Evolutionary conservation across 108 stramenopile species (phyloP).

Genomic region (Seminavis robusta): DNA sequence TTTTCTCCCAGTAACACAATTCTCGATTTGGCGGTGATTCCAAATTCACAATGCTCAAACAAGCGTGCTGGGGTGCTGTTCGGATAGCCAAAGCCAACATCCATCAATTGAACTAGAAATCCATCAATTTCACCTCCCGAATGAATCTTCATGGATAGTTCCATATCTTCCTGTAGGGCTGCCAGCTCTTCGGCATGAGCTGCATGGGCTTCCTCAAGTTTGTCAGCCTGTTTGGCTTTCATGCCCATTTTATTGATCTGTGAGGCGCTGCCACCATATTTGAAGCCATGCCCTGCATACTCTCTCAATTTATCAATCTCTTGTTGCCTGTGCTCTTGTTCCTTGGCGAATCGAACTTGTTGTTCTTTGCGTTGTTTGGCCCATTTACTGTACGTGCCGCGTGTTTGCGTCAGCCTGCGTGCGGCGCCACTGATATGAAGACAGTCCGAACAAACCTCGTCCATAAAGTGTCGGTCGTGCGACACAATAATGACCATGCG

Average conservation of each 20-base stretch:
- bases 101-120: conserved; percentile 62
- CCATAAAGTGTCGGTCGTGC: conserved; percentile 90
- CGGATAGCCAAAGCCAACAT: conserved; percentile 72
- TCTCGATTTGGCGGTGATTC: conserved; percentile 21
- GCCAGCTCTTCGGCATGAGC: conserved; percentile 24
- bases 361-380: conserved; percentile 11
- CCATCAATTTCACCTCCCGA: conserved; percentile 45
- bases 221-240: conserved; percentile 47
- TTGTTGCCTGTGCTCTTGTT: conserved; percentile 10
- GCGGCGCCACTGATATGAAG: conserved; percentile 72
- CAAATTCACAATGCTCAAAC: conserved; percentile 28
- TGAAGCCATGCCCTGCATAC: conserved; percentile 45
- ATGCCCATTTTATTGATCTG: conserved; percentile 46
- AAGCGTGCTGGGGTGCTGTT: conserved; percentile 14
- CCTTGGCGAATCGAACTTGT: conserved; percentile 18
- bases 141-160: conserved; percentile 43
- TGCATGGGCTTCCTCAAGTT: conserved; percentile 20
- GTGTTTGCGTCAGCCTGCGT: conserved; percentile 12
- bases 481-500: conserved; percentile 89
- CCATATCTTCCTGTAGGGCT: conserved; percentile 41
- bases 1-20: conserved; percentile 33
- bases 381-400: conserved; percentile 30
- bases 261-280: conserved; percentile 25
- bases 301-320: conserved; percentile 29
- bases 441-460: conserved; percentile 86